These are phyloP conservation scores for Saposhnikovia divaricata DNA, from an alignment of 129 eudicot species.

Conservation along the genomic window DNA sequence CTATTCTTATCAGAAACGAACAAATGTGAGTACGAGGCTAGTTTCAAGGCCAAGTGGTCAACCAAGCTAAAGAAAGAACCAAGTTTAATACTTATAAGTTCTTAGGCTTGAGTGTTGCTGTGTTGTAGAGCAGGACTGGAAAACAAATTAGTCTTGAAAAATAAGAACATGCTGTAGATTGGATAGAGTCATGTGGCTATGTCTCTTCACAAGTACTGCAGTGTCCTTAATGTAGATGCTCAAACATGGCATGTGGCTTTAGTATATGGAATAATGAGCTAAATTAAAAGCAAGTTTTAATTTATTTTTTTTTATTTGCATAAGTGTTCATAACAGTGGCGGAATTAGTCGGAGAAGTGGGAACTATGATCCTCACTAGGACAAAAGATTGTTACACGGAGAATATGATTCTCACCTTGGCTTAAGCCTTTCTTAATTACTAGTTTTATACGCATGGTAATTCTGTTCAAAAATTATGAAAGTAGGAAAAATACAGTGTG, in stretches of 20 bases:
- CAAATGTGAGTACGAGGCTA: neutral
- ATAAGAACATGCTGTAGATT: neutral
- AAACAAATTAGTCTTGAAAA: neutral
- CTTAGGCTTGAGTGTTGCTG: neutral
- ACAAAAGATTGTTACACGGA: too few species aligned
- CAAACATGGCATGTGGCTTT: neutral
- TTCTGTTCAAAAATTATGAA: too few species aligned
- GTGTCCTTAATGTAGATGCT: neutral
- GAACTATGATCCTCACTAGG: too few species aligned
- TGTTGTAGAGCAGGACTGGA: neutral
- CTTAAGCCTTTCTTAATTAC: too few species aligned
- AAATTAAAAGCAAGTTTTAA: neutral
- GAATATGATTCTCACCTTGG: too few species aligned
- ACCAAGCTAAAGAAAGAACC: neutral
- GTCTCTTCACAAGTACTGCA: neutral
- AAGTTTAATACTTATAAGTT: neutral
- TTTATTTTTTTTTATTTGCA: too few species aligned
- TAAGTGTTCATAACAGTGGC: too few species aligned
- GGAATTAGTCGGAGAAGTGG: too few species aligned
- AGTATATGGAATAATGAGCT: neutral
- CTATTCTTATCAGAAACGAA: neutral
- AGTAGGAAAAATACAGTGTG: neutral
- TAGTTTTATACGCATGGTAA: too few species aligned
- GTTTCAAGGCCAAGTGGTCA: neutral
- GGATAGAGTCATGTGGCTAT: neutral